Evolutionary conservation across 192 early-diverging fungal genomes (phyloP).

Genomic region (Gigaspora rosea): DNA sequence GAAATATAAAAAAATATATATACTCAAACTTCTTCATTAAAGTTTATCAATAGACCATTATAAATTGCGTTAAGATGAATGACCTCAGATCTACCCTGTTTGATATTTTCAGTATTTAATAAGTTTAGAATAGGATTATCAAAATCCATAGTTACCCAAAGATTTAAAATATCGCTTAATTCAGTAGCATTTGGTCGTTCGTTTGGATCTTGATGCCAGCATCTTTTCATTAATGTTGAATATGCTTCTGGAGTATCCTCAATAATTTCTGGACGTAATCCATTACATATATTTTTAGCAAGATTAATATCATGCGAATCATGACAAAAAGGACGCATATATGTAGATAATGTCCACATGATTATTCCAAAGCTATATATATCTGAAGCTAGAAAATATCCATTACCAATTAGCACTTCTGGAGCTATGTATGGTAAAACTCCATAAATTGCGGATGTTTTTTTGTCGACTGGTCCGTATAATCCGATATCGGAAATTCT

Average conservation of each 20-base stretch:
- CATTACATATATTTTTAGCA: conserved; percentile 35
- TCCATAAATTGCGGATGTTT: conserved; percentile 21
- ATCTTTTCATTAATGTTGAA: conserved; percentile 38
- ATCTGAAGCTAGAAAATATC: no score
- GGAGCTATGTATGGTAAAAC: conserved; percentile 38
- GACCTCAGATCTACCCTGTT: no score
- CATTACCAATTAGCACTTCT: no score
- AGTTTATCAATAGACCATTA: no score
- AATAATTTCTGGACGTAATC: background rate
- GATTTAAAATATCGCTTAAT: background rate
- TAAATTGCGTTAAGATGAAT: no score
- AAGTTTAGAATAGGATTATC: background rate
- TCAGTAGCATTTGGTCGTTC: conserved; percentile 16
- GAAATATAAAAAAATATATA: no score
- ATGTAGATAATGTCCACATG: conserved; percentile 42
- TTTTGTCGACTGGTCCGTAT: background rate
- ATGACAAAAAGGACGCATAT: conserved; percentile 36
- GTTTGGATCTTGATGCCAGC: conserved; percentile 41
- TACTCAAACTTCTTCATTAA: no score
- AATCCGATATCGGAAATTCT: conserved; percentile 22
- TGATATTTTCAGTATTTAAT: no score
- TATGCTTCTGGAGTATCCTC: conserved; percentile 39
- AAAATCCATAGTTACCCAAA: background rate
- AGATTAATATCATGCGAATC: conserved; percentile 34
- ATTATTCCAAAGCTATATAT: no score